A percentile compares a stretch with the other conserved stretches of the same genome.
Conservation (phyloP, 768 basidiomycete genomes). For the Phanerochaete sordida region DNA sequence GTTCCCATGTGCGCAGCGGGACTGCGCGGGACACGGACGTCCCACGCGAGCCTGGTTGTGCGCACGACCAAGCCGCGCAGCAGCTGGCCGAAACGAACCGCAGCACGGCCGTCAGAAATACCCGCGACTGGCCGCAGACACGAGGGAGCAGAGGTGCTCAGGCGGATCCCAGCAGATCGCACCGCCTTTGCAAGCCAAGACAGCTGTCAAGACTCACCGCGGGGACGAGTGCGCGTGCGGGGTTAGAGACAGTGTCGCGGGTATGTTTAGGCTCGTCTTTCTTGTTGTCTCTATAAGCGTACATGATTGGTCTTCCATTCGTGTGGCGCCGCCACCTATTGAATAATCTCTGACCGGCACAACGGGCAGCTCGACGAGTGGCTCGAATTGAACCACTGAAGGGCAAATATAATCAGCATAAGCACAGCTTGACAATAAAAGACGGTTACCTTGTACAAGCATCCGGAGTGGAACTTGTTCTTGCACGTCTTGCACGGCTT, state of each 20-base stretch:
- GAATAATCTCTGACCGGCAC: slow-evolving; percentile 81
- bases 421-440: background rate
- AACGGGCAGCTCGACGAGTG: slow-evolving; percentile 90
- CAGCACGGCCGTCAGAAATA: background rate
- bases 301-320: background rate
- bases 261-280: background rate
- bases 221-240: background rate
- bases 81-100: background rate
- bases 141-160: background rate
- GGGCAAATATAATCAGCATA: background rate
- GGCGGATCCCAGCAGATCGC: background rate
- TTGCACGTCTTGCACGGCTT: slow-evolving; percentile 94
- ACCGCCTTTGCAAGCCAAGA: background rate
- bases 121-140: background rate
- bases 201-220: background rate
- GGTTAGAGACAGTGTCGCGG: background rate
- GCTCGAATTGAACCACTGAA: slow-evolving; percentile 86
- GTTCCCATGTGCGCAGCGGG: background rate
- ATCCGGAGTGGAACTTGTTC: slow-evolving; percentile 89
- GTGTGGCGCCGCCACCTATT: slow-evolving; percentile 12
- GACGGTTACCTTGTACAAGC: slow-evolving; percentile 85
- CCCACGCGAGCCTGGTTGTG: too few relatives aligned
- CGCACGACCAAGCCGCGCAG: too few relatives aligned
- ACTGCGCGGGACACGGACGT: background rate
- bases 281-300: background rate